phyloP scores from a whole-genome alignment of 1,284 basidiomycete species.

The Rugosomyces carneus region DNA sequence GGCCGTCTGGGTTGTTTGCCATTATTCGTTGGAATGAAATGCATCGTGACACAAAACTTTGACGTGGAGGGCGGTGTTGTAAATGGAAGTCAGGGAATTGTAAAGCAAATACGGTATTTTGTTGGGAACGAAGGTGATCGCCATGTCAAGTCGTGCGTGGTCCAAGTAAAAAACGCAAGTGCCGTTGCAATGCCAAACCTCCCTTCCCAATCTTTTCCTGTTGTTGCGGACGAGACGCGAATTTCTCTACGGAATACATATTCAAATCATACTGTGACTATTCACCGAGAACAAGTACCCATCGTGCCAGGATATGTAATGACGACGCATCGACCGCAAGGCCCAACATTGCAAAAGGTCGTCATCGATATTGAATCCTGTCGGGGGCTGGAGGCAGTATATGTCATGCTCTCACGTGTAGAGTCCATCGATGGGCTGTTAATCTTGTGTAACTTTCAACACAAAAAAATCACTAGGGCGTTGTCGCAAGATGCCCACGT shows the following conservation, averaged over 20 bases:
- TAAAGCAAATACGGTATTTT: constrained; percentile 21
- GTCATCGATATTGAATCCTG: constrained; percentile 8
- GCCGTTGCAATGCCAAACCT: constrained; percentile 14
- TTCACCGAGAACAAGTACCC: constrained; percentile 24
- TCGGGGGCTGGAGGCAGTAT: constrained; percentile 5
- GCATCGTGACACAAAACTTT: constrained; percentile 28
- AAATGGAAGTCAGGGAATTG: constrained; percentile 26
- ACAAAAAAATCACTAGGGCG: constrained; percentile 14
- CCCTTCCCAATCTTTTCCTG: constrained; percentile 9
- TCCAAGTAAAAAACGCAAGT: constrained; percentile 9
- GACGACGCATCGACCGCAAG: constrained; percentile 25
- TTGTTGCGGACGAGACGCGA: constrained; percentile 16
- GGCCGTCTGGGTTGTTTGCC: constrained; percentile 23
- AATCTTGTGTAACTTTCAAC: constrained; percentile 21
- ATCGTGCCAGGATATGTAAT: constrained; percentile 27
- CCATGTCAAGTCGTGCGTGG: constrained; percentile 20
- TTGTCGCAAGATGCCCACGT: constrained; percentile 19
- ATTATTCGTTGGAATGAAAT: constrained; percentile 30
- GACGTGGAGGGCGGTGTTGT: constrained; percentile 27
- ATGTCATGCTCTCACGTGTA: constrained; percentile 11
- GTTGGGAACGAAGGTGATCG: constrained; percentile 14
- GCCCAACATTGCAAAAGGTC: constrained; percentile 6
- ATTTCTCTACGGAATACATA: constrained; percentile 20
- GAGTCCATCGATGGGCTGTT: constrained; percentile 21
- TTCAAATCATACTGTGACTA: constrained; percentile 10